phyloP scores from a whole-genome alignment of 345 rosid species.

The Sonneratia caseolaris region DNA sequence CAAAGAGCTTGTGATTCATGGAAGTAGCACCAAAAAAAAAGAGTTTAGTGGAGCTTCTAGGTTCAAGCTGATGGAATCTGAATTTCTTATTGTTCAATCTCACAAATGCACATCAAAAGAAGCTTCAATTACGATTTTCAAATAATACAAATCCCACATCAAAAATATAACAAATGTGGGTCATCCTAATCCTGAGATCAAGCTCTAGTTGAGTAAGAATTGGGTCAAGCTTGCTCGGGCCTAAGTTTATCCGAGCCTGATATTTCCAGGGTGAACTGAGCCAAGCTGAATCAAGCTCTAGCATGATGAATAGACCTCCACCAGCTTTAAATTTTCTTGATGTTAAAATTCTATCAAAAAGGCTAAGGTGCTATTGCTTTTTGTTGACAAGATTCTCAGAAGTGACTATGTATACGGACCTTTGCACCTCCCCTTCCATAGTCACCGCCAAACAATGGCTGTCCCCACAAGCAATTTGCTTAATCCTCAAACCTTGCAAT shows the following conservation, averaged over 20 bases:
- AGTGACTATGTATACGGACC: constrained; percentile 23
- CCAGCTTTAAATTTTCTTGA: background rate
- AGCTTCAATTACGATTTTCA: background rate
- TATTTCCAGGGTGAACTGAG: background rate
- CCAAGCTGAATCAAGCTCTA: background rate
- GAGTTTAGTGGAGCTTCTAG: no score
- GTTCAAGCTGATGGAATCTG: no score
- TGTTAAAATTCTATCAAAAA: background rate
- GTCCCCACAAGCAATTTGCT: constrained; percentile 97
- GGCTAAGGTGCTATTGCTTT: background rate
- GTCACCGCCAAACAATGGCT: constrained; percentile 97
- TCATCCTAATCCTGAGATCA: no score
- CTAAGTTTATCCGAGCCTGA: background rate
- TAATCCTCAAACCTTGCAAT: constrained; percentile 61
- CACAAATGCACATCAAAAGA: background rate
- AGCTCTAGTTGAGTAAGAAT: background rate
- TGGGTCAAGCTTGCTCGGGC: background rate
- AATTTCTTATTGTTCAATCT: no score
- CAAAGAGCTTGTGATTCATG: background rate
- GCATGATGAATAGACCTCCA: background rate
- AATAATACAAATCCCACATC: no score
- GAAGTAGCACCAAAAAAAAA: no score
- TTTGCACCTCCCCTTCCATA: constrained; percentile 79
- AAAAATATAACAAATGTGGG: no score
- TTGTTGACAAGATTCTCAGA: background rate